phyloP scores from a whole-genome alignment of 192 early-diverging fungal species.

The Coemansia sp. region DNA sequence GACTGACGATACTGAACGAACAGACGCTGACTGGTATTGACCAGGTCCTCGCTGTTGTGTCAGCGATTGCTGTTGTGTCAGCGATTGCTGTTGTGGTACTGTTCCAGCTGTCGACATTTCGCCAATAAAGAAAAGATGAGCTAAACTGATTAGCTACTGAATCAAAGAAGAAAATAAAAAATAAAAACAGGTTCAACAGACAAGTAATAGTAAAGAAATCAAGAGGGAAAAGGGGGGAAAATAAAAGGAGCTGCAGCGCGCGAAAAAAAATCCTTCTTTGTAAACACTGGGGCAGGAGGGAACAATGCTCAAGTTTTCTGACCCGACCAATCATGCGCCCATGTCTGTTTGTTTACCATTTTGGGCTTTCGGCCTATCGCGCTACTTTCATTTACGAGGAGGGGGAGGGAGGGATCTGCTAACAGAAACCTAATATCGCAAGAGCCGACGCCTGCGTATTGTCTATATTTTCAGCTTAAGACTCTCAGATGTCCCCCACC shows the following conservation, averaged over 20 bases:
- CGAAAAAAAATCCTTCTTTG: neutral
- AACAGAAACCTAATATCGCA: neutral
- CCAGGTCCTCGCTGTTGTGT: neutral
- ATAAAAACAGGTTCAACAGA: neutral
- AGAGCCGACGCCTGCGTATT: neutral
- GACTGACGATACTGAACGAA: conserved; percentile 33
- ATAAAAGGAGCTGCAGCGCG: conserved; percentile 4
- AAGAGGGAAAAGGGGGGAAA: neutral
- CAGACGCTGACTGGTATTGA: conserved; percentile 11
- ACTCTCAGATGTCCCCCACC: too few species aligned
- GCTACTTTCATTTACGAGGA: neutral
- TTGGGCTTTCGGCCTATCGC: neutral
- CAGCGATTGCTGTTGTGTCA: conserved; percentile 1
- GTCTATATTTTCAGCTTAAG: neutral
- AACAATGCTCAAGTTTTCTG: neutral
- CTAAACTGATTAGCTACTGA: neutral
- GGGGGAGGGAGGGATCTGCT: neutral
- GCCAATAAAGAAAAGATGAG: conserved; percentile 9
- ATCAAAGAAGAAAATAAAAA: conserved; percentile 2
- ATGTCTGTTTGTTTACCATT: conserved; percentile 12
- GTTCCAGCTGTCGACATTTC: conserved; percentile 25
- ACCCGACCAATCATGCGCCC: conserved; percentile 12
- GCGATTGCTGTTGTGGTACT: neutral
- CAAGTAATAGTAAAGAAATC: neutral
- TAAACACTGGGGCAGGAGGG: conserved; percentile 2